Base-by-base conservation (phyloP, 768 basidiomycete genomes). In the Mycena rosella region DNA sequence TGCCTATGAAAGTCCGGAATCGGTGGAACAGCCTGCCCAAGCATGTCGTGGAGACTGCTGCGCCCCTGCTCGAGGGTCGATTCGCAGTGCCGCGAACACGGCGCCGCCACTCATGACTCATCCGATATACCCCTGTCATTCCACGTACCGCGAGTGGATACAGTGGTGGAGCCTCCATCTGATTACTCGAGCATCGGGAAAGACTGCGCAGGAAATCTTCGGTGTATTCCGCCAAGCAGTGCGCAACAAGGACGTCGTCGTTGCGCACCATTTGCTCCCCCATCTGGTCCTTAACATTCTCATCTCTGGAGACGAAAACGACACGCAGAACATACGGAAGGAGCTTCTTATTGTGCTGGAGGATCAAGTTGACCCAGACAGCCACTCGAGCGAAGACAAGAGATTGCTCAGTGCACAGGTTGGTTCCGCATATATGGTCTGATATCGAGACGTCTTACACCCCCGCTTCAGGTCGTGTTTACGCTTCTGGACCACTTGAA, bases 131-230 rank as follows among this genome's bases (percentile, higher is more conserved):
- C 85, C 88, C 0, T 79, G 80, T 6, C 86, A 90, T 63, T 77
- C 87, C 2, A 97, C 95, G 0, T 99, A 98, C 78, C 89, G 96
- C 45, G 96, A 99, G 78, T 99, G 98, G 98, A 87, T 99, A 36
- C 96, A 97, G 70, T 76, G 87, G 0, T 99, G 96, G 96, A 90
- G 95, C 2, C 83, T 86, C 13, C 86, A 95, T 76, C 86, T 99
- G 38, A 93, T 98, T 60, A 83, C 86, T 14, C 86, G 83, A 62
- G 89, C 87, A 9, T 85, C 88, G 2, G 88, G 89, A 22, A 69
- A 71, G 3, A 84, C 81, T 56, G 93, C 95, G 17, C 83, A 84
- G 69, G 79, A 75, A 22, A 89, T 99, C 36, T 99, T 99, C 74
- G 81, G 86, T 11, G 89, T 91, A 10, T 94, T 98, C 74, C 87